Conservation (phyloP, 2,329 filamentous ascomycete genomes). For the Cytospora paraplurivora region DNA sequence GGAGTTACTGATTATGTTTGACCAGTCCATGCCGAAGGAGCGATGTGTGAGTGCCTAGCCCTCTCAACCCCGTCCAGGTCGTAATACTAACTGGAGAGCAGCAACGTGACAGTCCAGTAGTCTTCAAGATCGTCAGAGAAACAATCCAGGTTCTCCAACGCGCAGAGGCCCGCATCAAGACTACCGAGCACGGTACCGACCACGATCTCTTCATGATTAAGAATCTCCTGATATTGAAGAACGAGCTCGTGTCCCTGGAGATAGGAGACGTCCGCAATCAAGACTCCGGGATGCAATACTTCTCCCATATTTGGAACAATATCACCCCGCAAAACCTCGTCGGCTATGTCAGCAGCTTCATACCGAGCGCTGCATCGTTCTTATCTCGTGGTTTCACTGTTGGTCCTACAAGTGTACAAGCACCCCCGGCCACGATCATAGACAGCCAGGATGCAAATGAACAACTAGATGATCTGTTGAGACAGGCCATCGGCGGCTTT, state of each 20-base stretch:
- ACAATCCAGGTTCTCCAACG: constrained; percentile 81
- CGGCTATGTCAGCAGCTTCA: constrained; percentile 60
- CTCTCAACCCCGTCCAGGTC: not conserved
- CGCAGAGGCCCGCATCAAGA: constrained; percentile 71
- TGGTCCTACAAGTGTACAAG: constrained; percentile 34
- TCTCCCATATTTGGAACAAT: constrained; percentile 66
- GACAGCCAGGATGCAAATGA: constrained; percentile 60
- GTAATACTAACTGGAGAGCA: constrained; percentile 34
- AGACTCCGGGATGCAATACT: constrained; percentile 59
- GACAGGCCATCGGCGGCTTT: constrained; percentile 64
- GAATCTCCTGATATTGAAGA: constrained; percentile 92
- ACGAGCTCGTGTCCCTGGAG: constrained; percentile 93
- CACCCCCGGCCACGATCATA: constrained; percentile 39
- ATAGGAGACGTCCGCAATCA: constrained; percentile 70
- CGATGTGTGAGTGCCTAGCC: constrained; percentile 52
- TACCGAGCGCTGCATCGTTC: constrained; percentile 58
- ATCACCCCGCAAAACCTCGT: constrained; percentile 60
- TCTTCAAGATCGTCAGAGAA: constrained; percentile 79
- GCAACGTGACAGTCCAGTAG: constrained; percentile 56
- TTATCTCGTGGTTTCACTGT: constrained; percentile 41
- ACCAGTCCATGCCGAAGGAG: constrained; percentile 65
- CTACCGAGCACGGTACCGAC: constrained; percentile 63
- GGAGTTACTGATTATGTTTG: constrained; percentile 62
- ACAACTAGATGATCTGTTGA: constrained; percentile 63
- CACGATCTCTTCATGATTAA: constrained; percentile 91